phyloP scores from a whole-genome alignment of 2,329 filamentous ascomycete species.

The Fusarium continuum region DNA sequence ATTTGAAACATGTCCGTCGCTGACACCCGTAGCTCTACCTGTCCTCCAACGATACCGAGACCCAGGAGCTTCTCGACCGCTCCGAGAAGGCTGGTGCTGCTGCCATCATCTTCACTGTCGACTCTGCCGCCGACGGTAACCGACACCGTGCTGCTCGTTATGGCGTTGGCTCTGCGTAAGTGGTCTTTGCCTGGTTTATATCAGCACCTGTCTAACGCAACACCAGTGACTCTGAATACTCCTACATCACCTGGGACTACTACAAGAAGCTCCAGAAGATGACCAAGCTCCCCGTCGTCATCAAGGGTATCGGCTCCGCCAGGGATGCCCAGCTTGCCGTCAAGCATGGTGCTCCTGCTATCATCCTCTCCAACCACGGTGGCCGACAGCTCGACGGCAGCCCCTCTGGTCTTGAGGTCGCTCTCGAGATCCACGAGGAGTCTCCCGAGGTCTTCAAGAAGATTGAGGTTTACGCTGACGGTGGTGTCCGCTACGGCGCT shows the following conservation, averaged over 20 bases:
- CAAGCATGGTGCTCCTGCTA: constrained; percentile 46
- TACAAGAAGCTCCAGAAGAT: constrained; percentile 49
- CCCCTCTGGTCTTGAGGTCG: constrained; percentile 51
- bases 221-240: constrained; percentile 38
- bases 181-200: background rate
- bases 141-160: constrained; percentile 54
- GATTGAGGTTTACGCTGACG: constrained; percentile 53
- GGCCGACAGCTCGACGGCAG: constrained; percentile 54
- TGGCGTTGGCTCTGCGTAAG: constrained; percentile 50
- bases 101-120: constrained; percentile 52
- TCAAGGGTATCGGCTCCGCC: constrained; percentile 53
- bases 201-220: constrained; percentile 20
- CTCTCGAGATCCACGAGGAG: constrained; percentile 51
- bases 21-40: too few relatives aligned
- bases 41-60: constrained; percentile 47
- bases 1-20: too few relatives aligned
- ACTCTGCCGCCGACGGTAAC: constrained; percentile 52
- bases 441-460: constrained; percentile 51
- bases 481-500: constrained; percentile 55
- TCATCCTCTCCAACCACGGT: constrained; percentile 56
- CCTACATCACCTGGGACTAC: constrained; percentile 48
- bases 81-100: constrained; percentile 48
- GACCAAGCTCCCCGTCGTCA: constrained; percentile 52
- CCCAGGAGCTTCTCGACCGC: constrained; percentile 44
- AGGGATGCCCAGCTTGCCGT: constrained; percentile 50